Evolutionary conservation across 1,284 basidiomycete species (phyloP), one percentile per base, ranked within the genome.

Genomic region (Tremellales sp.): DNA sequence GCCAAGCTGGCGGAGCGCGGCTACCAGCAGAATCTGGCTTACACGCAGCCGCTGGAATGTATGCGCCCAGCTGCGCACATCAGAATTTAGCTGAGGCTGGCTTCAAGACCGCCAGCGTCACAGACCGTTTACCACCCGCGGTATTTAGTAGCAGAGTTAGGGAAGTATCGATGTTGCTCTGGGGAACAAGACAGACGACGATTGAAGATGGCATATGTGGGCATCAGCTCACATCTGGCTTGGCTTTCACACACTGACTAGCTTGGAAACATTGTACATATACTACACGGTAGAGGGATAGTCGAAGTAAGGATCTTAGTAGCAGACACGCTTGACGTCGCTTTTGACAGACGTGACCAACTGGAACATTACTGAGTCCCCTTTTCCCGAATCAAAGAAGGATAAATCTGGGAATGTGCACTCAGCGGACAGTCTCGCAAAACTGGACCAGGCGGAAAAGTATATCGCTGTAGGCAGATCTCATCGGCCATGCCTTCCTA

Each of bases 121-220:
- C 94, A 61, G 98, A 98, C 77, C 81, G 98, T 21, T 98, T 98
- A 80, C 95, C 95, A n/a, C 98, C 95, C 24, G 74, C 92, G 87
- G 76, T 95, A 99, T 74, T 98, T 95, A 33, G 95, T 98, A 59
- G 95, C 95, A 54, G 95, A 95, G 45, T n/a, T 94, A 97, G 81
- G 95, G 95, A 70, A 95, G 95, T 75, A 94, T 99, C 74, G 98
- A 99, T 76, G 94, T 95, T 65, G 95, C 95, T 37, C 81, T 99
- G 48, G 95, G 94, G 53, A 98, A 99, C 79, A 94, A 95, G 89
- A 94, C 91, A 12, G 92, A 97, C 75, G 92, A 97, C 69, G 92
- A 97, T 73, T 97, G 93, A 94, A 79, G 95, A 75, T 98, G 95
- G 95, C 94, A 98, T 74, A 97, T 97, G 89, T 64, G 52, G 53